These are phyloP conservation scores for Pseudocercospora fijiensis DNA, from an alignment of 2,329 filamentous ascomycete genomes.

Conservation along the genomic window DNA sequence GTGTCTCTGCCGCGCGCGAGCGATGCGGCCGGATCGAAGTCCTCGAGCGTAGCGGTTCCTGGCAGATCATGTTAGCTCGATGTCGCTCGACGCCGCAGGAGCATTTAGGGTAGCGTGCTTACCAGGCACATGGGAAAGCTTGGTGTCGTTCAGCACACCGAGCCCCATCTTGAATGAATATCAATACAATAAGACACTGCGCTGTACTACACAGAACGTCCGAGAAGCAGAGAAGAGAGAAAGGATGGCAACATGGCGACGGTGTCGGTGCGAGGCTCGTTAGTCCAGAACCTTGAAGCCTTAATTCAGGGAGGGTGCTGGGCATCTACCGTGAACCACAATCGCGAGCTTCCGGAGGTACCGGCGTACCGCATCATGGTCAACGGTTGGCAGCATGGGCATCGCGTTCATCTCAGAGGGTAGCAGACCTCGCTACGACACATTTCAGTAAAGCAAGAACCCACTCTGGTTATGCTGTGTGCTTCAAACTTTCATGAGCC, in stretches of 20 bases:
- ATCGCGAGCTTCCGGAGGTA: neutral
- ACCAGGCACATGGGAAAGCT: constrained; percentile 28
- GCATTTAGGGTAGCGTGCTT: constrained; percentile 1
- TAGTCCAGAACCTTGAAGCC: constrained; percentile 2
- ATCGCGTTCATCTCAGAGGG: neutral
- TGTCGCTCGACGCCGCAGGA: neutral
- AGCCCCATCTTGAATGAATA: constrained; percentile 22
- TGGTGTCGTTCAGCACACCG: constrained; percentile 26
- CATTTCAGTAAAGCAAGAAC: neutral
- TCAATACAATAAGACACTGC: neutral
- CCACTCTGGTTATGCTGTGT: neutral
- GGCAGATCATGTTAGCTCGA: neutral
- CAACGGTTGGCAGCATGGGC: neutral
- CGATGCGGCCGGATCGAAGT: constrained; percentile 33
- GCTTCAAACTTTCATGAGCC: neutral
- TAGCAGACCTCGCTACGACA: neutral
- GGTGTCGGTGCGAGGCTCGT: constrained; percentile 1
- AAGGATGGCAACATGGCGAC: neutral
- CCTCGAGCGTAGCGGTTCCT: constrained; percentile 48
- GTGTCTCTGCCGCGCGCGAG: constrained; percentile 20
- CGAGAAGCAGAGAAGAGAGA: neutral
- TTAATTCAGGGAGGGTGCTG: neutral
- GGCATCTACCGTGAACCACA: neutral
- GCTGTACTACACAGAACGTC: neutral
- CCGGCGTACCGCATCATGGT: neutral